Conservation (phyloP, 768 basidiomycete genomes). For the Leccinum aurantiacum region DNA sequence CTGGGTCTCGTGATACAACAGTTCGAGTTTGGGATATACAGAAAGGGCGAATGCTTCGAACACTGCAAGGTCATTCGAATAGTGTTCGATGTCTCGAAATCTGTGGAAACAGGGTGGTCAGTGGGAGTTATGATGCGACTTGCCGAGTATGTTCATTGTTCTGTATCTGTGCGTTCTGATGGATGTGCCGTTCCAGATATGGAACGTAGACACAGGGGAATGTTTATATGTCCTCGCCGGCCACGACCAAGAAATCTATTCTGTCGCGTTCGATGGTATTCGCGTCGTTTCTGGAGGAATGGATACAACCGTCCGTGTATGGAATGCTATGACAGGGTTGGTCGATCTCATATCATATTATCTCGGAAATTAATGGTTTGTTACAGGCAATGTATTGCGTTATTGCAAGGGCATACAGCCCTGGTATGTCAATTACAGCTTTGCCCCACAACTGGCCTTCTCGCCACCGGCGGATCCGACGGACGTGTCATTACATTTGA, state of each 20-base stretch:
- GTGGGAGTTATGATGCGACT: constrained; percentile 91
- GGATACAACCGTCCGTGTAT: constrained; percentile 91
- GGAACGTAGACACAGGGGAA: constrained; percentile 88
- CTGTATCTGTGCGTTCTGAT: not conserved
- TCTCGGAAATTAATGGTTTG: not conserved
- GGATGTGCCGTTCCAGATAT: constrained; percentile 51
- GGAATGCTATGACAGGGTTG: constrained; percentile 86
- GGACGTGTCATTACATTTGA: constrained; percentile 80
- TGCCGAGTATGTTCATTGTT: constrained; percentile 58
- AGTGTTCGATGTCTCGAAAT: constrained; percentile 91
- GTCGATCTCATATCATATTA: constrained; percentile 23
- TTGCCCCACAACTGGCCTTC: constrained; percentile 49
- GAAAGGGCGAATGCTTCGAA: constrained; percentile 61
- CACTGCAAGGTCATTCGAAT: constrained; percentile 72
- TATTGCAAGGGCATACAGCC: constrained; percentile 88
- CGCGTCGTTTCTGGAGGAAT: constrained; percentile 83
- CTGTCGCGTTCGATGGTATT: constrained; percentile 86
- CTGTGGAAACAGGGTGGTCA: constrained; percentile 78
- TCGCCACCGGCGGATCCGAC: constrained; percentile 86
- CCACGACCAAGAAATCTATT: constrained; percentile 87
- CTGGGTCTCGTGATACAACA: constrained; percentile 84
- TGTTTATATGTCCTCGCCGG: constrained; percentile 81
- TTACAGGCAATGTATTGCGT: constrained; percentile 71
- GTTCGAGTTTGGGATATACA: constrained; percentile 94
- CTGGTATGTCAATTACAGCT: constrained; percentile 91